These are phyloP conservation scores for Mycogone perniciosa DNA, from an alignment of 2,329 filamentous ascomycete species.

Conservation along the genomic window DNA sequence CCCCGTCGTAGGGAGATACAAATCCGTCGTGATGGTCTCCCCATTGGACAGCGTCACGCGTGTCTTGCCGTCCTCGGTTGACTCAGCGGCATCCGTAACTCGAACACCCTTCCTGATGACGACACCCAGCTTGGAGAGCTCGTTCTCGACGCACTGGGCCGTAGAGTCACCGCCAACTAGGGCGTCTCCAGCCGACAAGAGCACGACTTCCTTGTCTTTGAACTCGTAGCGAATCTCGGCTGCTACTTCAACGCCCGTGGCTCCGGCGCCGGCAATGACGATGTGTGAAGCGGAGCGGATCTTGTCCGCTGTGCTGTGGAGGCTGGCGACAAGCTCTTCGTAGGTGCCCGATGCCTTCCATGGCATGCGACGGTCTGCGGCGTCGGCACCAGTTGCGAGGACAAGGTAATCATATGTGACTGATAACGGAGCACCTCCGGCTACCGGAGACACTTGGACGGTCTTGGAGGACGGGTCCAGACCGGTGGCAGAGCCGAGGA, in stretches of 20 bases:
- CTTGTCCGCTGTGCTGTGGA: slow-evolving; percentile 36
- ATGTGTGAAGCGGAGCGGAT: slow-evolving; percentile 44
- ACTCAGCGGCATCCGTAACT: slow-evolving; percentile 29
- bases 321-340: slow-evolving; percentile 35
- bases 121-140: slow-evolving; percentile 50
- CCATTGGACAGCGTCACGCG: slow-evolving; percentile 42
- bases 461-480: slow-evolving; percentile 35
- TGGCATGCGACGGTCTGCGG: slow-evolving; percentile 34
- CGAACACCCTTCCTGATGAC: slow-evolving; percentile 37
- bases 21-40: slow-evolving; percentile 44
- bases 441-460: slow-evolving; percentile 32
- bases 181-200: slow-evolving; percentile 36
- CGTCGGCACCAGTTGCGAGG: slow-evolving; percentile 48
- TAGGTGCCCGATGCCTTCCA: slow-evolving; percentile 47
- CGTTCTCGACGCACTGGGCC: slow-evolving; percentile 32
- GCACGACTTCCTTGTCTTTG: slow-evolving; percentile 42
- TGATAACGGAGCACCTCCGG: slow-evolving; percentile 13
- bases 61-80: slow-evolving; percentile 35
- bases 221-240: slow-evolving; percentile 49
- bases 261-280: slow-evolving; percentile 50
- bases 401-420: slow-evolving; percentile 51
- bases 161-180: slow-evolving; percentile 40
- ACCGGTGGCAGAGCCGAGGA: slow-evolving; percentile 42
- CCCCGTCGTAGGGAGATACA: slow-evolving; percentile 53
- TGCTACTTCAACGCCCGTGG: slow-evolving; percentile 50